A percentile compares a stretch with the other conserved stretches of the same genome.
These are phyloP conservation scores for Tylopilus balloui DNA, from an alignment of 768 basidiomycete genomes.

Conservation along the genomic window DNA sequence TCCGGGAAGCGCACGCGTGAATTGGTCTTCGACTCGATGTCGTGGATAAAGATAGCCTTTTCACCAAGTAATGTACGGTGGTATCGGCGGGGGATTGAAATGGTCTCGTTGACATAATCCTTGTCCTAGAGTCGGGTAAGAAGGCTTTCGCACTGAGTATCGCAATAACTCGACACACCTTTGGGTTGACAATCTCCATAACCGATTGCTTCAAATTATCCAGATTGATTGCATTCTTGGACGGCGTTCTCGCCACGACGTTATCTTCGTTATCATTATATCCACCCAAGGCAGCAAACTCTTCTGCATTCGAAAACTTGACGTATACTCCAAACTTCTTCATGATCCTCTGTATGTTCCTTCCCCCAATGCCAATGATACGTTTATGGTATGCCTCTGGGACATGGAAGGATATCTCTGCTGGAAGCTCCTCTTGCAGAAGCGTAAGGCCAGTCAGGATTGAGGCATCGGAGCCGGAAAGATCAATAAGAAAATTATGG, in stretches of 20 bases:
- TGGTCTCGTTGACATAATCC: conserved; percentile 91
- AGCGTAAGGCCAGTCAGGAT: conserved; percentile 85
- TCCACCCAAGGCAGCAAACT: conserved; percentile 90
- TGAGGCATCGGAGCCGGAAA: conserved; percentile 78
- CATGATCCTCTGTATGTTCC: conserved; percentile 99
- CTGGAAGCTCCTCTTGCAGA: conserved; percentile 95
- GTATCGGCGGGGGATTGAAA: conserved; percentile 90
- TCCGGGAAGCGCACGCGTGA: conserved; percentile 89
- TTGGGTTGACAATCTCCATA: conserved; percentile 96
- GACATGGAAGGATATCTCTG: conserved; percentile 97
- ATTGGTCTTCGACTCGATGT: conserved; percentile 96
- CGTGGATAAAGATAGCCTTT: conserved; percentile 94
- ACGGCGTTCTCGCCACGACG: conserved; percentile 95
- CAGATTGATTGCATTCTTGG: conserved; percentile 93
- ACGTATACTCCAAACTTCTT: conserved; percentile 99
- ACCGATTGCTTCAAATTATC: conserved; percentile 94
- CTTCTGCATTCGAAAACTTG: conserved; percentile 97
- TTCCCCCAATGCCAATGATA: conserved; percentile 96
- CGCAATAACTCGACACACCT: conserved; percentile 48
- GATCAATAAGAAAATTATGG: conserved; percentile 90
- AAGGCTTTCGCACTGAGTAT: not conserved
- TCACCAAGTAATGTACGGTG: conserved; percentile 94
- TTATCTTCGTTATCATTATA: conserved; percentile 98
- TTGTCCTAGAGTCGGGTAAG: conserved; percentile 62
- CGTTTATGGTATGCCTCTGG: conserved; percentile 98